Base-by-base conservation (phyloP, 2,329 filamentous ascomycete species). In the Neospermospora avenae region DNA sequence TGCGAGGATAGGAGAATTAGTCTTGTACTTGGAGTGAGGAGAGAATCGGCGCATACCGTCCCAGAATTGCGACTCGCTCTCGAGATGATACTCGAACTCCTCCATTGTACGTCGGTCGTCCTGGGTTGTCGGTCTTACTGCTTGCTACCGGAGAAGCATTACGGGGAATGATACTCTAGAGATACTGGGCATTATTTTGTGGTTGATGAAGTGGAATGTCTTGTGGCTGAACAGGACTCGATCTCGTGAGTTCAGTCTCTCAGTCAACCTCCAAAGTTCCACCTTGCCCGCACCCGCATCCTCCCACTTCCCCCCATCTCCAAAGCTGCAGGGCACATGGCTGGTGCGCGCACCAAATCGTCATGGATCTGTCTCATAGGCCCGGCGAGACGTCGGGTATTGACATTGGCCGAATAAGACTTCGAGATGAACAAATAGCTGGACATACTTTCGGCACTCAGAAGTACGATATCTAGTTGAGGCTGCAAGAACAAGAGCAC, bases 61-160 rank as follows among this genome's bases (percentile, higher is more conserved):
- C 93, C 92, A 97, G 78, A 96, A 92, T 77, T 93, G 87, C 75
- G 91, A 84, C 77, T 91, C 90, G 75, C 85, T 87, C 76, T 93
- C 88, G 75, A 90, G 81, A 72, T 80, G 82, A 75, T 84, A 83
- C 76, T 92, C 88, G 77, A 85, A 84, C 78, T 89, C 75, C 57
- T 78, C 76, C 76, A 78, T 78, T 37, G 39, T 68, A 24, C 48
- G 48, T 51, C 55, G 54, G 44, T n/a, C 39, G 39, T 53, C 57
- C 56, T 57, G 35, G 55, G 18, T 59, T 39, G 34, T 7, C 39
- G 11, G 8, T 42, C 39, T 42, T 16, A n/a, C 39, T 31, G 34
- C 37, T 51, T 66, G 59, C 63, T 70, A 68, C 64, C 65, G 67
- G 53, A 65, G 59, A 65, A 63, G 67, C 69, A 71, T 71, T 46